Percentiles rank a stretch among this genome's conserved stretches.
phyloP scores from a whole-genome alignment of 805 yeast species.

The Debaryomyces prosopidis region DNA sequence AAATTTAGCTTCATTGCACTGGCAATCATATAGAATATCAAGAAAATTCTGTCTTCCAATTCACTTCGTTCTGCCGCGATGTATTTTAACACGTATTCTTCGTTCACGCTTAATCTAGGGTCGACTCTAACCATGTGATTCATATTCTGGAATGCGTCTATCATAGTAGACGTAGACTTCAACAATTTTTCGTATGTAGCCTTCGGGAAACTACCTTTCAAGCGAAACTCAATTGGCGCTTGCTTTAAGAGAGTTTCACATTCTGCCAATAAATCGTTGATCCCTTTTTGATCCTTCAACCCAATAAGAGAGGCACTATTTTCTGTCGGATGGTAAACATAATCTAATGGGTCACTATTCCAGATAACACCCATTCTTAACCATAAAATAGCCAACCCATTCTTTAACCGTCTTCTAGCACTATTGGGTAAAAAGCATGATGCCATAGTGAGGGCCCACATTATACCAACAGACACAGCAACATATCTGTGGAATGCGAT shows the following conservation, averaged over 20 bases:
- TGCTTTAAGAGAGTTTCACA: conserved; percentile 61
- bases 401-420: conserved; percentile 68
- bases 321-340: conserved; percentile 26
- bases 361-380: conserved; percentile 76
- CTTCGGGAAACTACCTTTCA: conserved; percentile 71
- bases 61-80: conserved; percentile 63
- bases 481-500: conserved; percentile 78
- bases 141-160: conserved; percentile 76
- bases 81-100: conserved; percentile 54
- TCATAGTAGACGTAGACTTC: conserved; percentile 57
- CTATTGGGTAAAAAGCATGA: conserved; percentile 68
- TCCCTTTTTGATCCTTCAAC: conserved; percentile 43
- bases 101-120: conserved; percentile 51
- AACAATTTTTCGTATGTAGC: conserved; percentile 52
- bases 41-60: conserved; percentile 68
- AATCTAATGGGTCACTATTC: conserved; percentile 71
- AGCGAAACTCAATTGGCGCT: conserved; percentile 73
- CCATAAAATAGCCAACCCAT: conserved; percentile 71
- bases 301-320: conserved; percentile 33
- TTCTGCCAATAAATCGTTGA: conserved; percentile 59
- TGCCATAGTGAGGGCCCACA: conserved; percentile 76
- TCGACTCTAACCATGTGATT: conserved; percentile 67
- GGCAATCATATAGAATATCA: conserved; percentile 76
- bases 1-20: conserved; percentile 74
- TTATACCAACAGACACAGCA: conserved; percentile 69